Evolutionary conservation across 805 yeast species (phyloP).

Genomic region (Naumovozyma baii): DNA sequence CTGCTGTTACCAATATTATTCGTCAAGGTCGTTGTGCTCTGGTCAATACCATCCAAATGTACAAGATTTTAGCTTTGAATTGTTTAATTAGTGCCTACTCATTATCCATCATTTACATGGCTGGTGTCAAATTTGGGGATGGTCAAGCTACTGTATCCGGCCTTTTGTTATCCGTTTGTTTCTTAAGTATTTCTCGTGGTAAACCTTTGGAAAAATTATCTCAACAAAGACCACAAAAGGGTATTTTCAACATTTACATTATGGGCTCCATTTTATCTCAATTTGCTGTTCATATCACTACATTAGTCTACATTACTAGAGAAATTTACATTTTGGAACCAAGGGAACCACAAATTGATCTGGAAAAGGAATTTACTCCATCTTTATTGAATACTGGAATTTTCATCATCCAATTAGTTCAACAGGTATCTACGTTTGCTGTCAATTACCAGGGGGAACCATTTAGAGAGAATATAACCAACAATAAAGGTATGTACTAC

Average conservation of each 20-base stretch:
- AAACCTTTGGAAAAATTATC: conserved; percentile 81
- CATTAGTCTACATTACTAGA: conserved; percentile 71
- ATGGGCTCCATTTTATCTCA: conserved; percentile 98
- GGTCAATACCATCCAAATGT: conserved; percentile 97
- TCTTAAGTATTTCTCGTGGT: conserved; percentile 90
- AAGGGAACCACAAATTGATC: conserved; percentile 79
- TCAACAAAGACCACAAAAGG: conserved; percentile 93
- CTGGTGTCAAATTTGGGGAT: conserved; percentile 97
- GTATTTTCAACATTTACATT: conserved; percentile 87
- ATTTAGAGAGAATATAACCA: conserved; percentile 80
- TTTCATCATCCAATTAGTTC: conserved; percentile 86
- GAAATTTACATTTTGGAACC: conserved; percentile 87
- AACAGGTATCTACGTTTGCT: conserved; percentile 95
- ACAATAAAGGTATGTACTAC: conserved; percentile 93
- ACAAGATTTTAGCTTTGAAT: conserved; percentile 91
- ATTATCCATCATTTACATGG: conserved; percentile 82
- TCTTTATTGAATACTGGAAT: conserved; percentile 92
- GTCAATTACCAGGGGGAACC: conserved; percentile 97
- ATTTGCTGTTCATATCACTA: conserved; percentile 81
- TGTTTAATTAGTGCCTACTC: conserved; percentile 96
- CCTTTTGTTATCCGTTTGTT: conserved; percentile 81
- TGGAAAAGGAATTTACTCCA: conserved; percentile 81
- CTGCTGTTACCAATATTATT: conserved; percentile 84
- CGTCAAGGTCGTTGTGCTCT: conserved; percentile 98
- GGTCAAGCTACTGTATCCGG: conserved; percentile 98